These are phyloP conservation scores for Citrus glauca DNA, from an alignment of 345 rosid species.

Conservation along the genomic window DNA sequence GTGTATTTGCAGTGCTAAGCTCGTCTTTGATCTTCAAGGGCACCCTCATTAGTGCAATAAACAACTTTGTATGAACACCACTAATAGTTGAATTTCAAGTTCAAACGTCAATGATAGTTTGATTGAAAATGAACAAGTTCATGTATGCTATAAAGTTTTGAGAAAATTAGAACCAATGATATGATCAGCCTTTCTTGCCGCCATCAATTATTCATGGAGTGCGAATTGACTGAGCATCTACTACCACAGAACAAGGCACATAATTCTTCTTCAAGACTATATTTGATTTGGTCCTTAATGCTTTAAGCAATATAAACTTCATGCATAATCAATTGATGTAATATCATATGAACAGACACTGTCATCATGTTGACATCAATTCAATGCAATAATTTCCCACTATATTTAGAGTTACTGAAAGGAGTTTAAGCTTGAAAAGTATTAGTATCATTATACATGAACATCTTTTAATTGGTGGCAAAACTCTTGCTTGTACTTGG, in stretches of 20 bases:
- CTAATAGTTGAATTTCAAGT: neutral
- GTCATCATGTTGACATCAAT: neutral
- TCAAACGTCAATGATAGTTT: neutral
- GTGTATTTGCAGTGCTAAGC: too few species aligned
- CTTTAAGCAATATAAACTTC: neutral
- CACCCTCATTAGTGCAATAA: neutral
- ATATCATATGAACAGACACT: neutral
- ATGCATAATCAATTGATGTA: neutral
- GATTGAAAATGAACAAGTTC: neutral
- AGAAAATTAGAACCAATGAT: neutral
- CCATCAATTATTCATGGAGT: neutral
- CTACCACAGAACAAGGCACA: neutral
- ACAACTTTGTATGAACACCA: neutral
- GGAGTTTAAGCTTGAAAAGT: neutral
- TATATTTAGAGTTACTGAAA: neutral
- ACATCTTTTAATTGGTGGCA: neutral
- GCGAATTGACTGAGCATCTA: neutral
- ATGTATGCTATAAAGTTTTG: neutral
- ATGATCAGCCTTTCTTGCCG: neutral
- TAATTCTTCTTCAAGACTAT: neutral
- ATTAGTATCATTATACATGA: neutral
- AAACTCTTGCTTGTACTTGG: neutral
- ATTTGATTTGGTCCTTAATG: neutral
- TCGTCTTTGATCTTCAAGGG: neutral
- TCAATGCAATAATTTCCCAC: neutral